Percentiles rank a stretch among this genome's conserved stretches.
phyloP scores from a whole-genome alignment of 2,329 filamentous ascomycete species.

The Xylariaceae sp. region DNA sequence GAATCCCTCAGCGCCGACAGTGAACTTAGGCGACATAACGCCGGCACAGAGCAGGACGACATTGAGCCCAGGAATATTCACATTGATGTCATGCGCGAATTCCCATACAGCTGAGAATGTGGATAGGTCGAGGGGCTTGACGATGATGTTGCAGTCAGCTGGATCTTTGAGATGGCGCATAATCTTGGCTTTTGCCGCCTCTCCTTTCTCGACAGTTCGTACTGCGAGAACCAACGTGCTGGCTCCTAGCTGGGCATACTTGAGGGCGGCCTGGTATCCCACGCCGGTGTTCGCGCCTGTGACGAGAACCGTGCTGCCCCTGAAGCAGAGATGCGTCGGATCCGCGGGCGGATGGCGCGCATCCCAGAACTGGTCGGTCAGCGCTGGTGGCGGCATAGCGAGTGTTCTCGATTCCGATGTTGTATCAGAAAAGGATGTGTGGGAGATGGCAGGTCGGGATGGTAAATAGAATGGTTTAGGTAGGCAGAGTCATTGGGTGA shows the following conservation, averaged over 20 bases:
- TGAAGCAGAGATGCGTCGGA: constrained; percentile 37
- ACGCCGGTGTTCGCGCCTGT: constrained; percentile 48
- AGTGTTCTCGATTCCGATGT: not conserved
- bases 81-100: constrained; percentile 36
- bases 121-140: constrained; percentile 31
- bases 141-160: constrained; percentile 29
- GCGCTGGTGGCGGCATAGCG: constrained; percentile 4
- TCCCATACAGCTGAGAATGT: constrained; percentile 38
- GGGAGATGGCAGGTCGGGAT: not conserved
- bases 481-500: not conserved
- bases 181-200: constrained; percentile 33
- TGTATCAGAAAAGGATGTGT: not conserved
- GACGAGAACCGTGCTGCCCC: constrained; percentile 38
- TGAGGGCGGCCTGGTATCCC: constrained; percentile 45
- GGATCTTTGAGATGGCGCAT: constrained; percentile 22
- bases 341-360: constrained; percentile 32
- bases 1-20: constrained; percentile 38
- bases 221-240: constrained; percentile 42
- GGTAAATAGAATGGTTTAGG: not conserved
- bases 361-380: constrained; percentile 7
- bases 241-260: constrained; percentile 40
- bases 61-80: constrained; percentile 37
- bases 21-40: constrained; percentile 3
- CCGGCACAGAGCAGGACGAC: constrained; percentile 32
- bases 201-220: constrained; percentile 39